Percentiles rank a stretch among this genome's conserved stretches.
Conservation (phyloP, 2,329 filamentous ascomycete species). For the Neofusicoccum sp. region DNA sequence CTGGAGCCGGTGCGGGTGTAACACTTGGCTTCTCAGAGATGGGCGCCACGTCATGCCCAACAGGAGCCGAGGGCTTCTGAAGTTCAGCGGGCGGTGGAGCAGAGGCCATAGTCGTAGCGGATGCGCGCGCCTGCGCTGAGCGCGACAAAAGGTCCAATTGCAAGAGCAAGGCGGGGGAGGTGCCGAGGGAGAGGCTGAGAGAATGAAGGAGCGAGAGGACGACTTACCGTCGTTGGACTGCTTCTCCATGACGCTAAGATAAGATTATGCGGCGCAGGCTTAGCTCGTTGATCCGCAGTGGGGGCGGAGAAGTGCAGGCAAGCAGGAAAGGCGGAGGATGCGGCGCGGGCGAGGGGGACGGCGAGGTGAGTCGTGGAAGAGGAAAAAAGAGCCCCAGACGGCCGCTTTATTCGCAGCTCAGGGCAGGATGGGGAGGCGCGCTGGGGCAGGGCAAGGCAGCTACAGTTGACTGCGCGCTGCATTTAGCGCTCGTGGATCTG, state of each 20-base stretch:
- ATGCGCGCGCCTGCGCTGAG: background rate
- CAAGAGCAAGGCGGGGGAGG: background rate
- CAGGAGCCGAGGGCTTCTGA: background rate
- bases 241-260: slow-evolving; percentile 17
- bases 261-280: background rate
- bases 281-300: background rate
- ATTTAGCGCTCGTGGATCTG: background rate
- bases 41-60: background rate
- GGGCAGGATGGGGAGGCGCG: background rate
- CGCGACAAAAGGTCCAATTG: background rate
- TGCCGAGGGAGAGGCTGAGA: background rate
- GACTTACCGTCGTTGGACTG: slow-evolving; percentile 10
- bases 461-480: background rate
- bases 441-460: background rate
- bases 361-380: background rate
- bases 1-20: background rate
- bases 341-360: background rate
- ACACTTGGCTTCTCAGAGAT: background rate
- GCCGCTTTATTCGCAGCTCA: background rate
- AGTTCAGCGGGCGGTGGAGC: background rate
- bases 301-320: background rate
- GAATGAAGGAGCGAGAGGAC: background rate
- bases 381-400: background rate
- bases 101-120: background rate
- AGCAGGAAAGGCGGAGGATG: background rate